Percentiles rank a stretch among this genome's conserved stretches.
Evolutionary conservation across 225 moss, liverwort and hornwort species (phyloP).

Genomic region (Lunularia cruciata): DNA sequence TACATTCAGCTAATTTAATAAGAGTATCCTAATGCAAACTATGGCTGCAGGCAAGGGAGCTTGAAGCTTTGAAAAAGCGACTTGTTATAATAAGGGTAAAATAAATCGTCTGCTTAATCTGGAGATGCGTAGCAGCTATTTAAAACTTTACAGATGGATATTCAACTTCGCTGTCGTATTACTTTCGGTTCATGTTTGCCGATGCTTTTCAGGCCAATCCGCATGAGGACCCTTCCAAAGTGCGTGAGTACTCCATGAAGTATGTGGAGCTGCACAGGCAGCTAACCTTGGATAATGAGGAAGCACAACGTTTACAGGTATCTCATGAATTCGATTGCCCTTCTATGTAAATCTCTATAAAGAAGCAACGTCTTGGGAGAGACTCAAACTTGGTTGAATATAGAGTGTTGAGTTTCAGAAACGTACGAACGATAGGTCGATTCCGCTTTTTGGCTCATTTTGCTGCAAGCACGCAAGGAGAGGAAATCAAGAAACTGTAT

Average conservation of each 20-base stretch:
- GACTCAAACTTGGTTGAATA: too few species aligned
- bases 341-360: too few species aligned
- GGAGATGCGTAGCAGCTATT: neutral
- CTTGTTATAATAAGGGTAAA: conserved; percentile 62
- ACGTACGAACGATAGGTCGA: neutral
- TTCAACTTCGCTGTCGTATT: neutral
- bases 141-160: neutral
- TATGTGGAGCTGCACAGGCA: conserved; percentile 75
- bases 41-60: conserved; percentile 69
- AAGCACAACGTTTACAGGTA: conserved; percentile 85
- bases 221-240: conserved; percentile 35
- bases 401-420: too few species aligned
- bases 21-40: too few species aligned
- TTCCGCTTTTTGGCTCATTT: too few species aligned
- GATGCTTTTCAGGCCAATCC: conserved; percentile 58
- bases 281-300: conserved; percentile 75
- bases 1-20: too few species aligned
- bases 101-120: neutral
- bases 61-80: conserved; percentile 68
- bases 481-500: neutral
- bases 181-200: neutral
- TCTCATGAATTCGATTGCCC: neutral
- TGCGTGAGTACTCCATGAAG: conserved; percentile 77
- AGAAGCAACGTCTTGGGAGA: too few species aligned
- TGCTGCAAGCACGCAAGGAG: too few species aligned